Evolutionary conservation across 441 rosid species (phyloP), one percentile per base, ranked within the genome.

Genomic region (Erodium trifolium): DNA sequence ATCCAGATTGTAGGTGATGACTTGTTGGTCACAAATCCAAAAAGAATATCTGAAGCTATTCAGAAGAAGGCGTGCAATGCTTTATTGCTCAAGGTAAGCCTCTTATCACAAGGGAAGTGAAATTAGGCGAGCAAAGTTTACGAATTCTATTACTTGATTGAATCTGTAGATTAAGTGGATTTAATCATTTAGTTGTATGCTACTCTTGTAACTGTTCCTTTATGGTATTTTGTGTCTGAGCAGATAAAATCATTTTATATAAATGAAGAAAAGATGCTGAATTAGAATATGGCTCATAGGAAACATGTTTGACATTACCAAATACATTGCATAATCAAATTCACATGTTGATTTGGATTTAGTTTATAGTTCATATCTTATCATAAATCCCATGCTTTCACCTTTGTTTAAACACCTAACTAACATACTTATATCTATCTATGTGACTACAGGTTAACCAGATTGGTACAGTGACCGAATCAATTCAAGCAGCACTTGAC

Each of bases 1-100:
- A 91, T 93, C 68, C 98, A 93, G 63, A 76, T 93, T 63, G 97
- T 88, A 18, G 96, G 99, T 49, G 99, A 93, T 81, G 97, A 93
- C 77, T 83, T 93, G 79, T 78, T 91, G 83, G 99, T 93, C 73
- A 93, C 99, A 62, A 93, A 93, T 75, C 99, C 97, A 0, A 91
- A 80, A 80, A 93, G 85, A 82, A 93, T 91, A 62, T 90, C 95
- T 45, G 92, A 91, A 83, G 98, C 92, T 67, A 91, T 93, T 71
- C 84, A 83, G 79, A 91, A 86, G 78, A 88, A 84, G 79, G 83
- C 97, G 49, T 91, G 96, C 91, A 91, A 86, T 76, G 97, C 85
- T 63, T 80, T 91, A 68, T 93, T 93, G 72, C 82, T 89, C 6
- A 93, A 93, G 95, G 98, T 78, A 76, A 75, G 66, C 39, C 66